Evolutionary conservation across 768 basidiomycete genomes (phyloP).

Genomic region (Suillus ampliporus): DNA sequence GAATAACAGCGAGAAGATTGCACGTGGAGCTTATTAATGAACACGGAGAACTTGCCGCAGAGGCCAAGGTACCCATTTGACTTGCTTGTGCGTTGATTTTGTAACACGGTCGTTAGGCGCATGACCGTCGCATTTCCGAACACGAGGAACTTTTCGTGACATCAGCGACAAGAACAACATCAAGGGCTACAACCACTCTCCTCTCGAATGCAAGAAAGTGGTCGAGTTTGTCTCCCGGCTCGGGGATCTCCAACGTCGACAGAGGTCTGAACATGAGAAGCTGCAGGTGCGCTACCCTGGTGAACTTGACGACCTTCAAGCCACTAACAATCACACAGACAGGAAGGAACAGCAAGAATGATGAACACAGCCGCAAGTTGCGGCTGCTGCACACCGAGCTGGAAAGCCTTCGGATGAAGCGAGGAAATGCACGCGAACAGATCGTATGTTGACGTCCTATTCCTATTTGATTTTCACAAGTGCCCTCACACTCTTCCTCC

Average conservation of each 20-base stretch:
- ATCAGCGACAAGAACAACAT: constrained; percentile 72
- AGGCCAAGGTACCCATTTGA: constrained; percentile 63
- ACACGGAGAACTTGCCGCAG: constrained; percentile 73
- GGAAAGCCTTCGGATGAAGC: constrained; percentile 59
- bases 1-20: constrained; percentile 48
- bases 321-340: constrained; percentile 29
- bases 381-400: constrained; percentile 61
- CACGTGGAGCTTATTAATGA: constrained; percentile 63
- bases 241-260: constrained; percentile 63
- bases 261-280: constrained; percentile 66
- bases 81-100: neutral
- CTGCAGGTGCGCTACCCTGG: constrained; percentile 56
- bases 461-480: neutral
- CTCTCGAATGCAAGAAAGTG: constrained; percentile 73
- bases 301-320: neutral
- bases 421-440: constrained; percentile 55
- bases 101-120: constrained; percentile 53
- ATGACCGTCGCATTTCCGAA: constrained; percentile 68
- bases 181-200: constrained; percentile 72
- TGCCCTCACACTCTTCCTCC: constrained; percentile 4
- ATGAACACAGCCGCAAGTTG: constrained; percentile 69
- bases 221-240: constrained; percentile 74
- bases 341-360: constrained; percentile 59
- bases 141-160: constrained; percentile 76
- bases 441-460: constrained; percentile 49